These are phyloP conservation scores for Linnemannia hyalina DNA, from an alignment of 192 early-diverging fungal genomes.

Conservation along the genomic window DNA sequence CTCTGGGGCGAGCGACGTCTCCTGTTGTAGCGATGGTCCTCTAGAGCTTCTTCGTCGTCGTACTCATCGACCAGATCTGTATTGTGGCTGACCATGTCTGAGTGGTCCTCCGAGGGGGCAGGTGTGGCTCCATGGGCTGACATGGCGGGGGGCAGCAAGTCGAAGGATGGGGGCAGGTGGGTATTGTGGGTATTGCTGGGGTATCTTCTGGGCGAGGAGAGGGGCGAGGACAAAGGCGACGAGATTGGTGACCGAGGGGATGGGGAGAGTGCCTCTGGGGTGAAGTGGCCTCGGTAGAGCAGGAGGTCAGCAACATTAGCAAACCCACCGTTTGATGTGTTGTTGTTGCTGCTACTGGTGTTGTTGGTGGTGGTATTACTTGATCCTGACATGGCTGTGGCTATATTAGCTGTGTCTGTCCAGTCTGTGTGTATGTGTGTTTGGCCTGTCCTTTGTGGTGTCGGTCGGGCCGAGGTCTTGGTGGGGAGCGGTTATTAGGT, in stretches of 20 bases:
- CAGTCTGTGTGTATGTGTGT: background rate
- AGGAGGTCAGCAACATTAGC: background rate
- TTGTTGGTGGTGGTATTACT: too few relatives aligned
- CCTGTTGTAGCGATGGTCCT: background rate
- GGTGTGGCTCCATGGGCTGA: slow-evolving; percentile 29
- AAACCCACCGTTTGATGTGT: background rate
- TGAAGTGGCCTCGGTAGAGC: slow-evolving; percentile 18
- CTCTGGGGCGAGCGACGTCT: background rate
- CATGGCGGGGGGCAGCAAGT: slow-evolving; percentile 37
- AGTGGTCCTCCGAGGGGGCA: slow-evolving; percentile 36
- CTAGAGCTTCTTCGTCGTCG: background rate
- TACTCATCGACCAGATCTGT: slow-evolving; percentile 16
- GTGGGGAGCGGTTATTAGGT: background rate
- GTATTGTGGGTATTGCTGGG: background rate
- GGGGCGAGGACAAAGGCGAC: slow-evolving; percentile 9
- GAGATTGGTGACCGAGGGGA: slow-evolving; percentile 5
- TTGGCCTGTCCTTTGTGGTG: background rate
- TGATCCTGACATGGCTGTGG: background rate
- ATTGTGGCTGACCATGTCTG: slow-evolving; percentile 35
- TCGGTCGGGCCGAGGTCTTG: background rate
- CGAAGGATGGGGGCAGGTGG: slow-evolving; percentile 15
- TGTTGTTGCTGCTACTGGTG: background rate
- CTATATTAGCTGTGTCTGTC: background rate
- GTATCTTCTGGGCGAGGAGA: slow-evolving; percentile 9
- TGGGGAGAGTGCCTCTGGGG: background rate